phyloP scores from a whole-genome alignment of 148 eudicot genomes.

The Chenopodium quinoa region DNA sequence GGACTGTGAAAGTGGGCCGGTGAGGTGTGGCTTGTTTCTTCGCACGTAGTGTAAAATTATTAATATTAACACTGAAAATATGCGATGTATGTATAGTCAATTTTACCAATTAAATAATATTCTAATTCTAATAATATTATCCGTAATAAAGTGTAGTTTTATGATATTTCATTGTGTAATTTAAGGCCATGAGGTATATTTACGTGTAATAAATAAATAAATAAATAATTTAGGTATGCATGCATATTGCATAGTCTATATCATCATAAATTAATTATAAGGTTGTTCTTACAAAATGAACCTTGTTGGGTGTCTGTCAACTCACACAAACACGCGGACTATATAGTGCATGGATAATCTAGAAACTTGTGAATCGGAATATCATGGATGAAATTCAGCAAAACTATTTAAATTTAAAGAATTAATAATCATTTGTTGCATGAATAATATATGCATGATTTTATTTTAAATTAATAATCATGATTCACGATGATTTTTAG shows the following conservation, averaged over 20 bases:
- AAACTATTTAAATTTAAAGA: too few species aligned
- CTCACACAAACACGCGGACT: not conserved
- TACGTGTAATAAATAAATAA: not conserved
- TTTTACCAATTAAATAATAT: too few species aligned
- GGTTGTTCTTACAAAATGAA: not conserved
- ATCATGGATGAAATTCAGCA: not conserved
- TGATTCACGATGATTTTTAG: too few species aligned
- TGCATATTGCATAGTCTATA: slow-evolving; percentile 2
- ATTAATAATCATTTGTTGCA: too few species aligned
- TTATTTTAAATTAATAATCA: too few species aligned
- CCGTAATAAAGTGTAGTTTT: too few species aligned
- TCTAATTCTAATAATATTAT: too few species aligned
- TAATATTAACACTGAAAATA: too few species aligned
- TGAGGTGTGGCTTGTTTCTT: slow-evolving; percentile 5
- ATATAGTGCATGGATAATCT: not conserved
- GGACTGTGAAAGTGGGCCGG: not conserved
- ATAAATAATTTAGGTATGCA: not conserved
- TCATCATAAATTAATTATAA: not conserved
- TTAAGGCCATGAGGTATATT: not conserved
- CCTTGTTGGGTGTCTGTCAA: not conserved
- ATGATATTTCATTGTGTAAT: too few species aligned
- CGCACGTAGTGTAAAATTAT: not conserved
- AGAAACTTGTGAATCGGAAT: not conserved
- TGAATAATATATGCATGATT: too few species aligned
- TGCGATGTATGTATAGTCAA: not conserved